A percentile compares a stretch with the other conserved stretches of the same genome.
Conservation (phyloP, 805 yeast species). For the Candida ovalis region DNA sequence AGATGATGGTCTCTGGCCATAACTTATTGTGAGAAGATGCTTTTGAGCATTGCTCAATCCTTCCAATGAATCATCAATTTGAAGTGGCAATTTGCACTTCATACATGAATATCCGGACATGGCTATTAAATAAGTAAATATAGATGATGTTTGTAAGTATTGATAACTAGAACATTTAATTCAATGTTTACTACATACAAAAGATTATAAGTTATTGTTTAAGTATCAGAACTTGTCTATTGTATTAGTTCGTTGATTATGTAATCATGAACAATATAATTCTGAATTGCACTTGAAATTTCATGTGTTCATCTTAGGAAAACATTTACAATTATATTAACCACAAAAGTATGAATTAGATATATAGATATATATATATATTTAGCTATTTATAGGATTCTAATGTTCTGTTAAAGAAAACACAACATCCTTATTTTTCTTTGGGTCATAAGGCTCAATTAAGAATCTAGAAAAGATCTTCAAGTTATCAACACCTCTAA, state of each 20-base stretch:
- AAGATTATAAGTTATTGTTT: too few species aligned
- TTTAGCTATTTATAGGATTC: slow-evolving; percentile 30
- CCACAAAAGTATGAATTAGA: too few species aligned
- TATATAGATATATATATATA: background rate
- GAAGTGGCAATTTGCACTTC: slow-evolving; percentile 56
- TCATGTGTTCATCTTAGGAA: too few species aligned
- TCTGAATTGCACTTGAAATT: too few species aligned
- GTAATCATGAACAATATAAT: too few species aligned
- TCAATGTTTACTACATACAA: too few species aligned
- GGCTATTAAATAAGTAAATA: too few species aligned
- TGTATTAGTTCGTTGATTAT: too few species aligned
- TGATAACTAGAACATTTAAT: too few species aligned
- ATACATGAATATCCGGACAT: slow-evolving; percentile 46
- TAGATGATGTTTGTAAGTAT: too few species aligned
- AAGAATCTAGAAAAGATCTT: slow-evolving; percentile 80
- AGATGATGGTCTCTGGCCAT: slow-evolving; percentile 26
- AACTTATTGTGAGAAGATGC: slow-evolving; percentile 41
- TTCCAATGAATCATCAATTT: slow-evolving; percentile 51
- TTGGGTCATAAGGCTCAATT: slow-evolving; percentile 72
- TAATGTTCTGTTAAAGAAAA: slow-evolving; percentile 36
- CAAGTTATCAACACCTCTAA: slow-evolving; percentile 86
- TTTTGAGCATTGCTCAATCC: slow-evolving; percentile 53
- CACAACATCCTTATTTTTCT: slow-evolving; percentile 48
- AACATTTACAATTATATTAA: too few species aligned
- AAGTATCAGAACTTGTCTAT: too few species aligned